Percentiles rank a stretch among this genome's conserved stretches.
phyloP scores from a whole-genome alignment of 805 yeast genomes.

The Yarrowia deformans region DNA sequence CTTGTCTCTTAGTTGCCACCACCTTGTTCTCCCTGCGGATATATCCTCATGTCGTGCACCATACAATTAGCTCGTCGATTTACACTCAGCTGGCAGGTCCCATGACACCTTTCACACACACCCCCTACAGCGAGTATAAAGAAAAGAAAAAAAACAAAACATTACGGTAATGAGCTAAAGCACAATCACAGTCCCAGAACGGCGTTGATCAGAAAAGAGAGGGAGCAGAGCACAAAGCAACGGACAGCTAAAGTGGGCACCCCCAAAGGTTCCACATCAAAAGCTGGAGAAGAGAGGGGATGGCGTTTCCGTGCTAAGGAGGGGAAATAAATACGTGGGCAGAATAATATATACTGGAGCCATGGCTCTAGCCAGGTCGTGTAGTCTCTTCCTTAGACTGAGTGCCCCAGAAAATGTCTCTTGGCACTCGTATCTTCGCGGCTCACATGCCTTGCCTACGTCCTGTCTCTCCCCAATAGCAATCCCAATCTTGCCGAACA shows the following conservation, averaged over 20 bases:
- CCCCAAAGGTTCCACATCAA: not conserved
- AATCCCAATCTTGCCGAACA: slow-evolving; percentile 37
- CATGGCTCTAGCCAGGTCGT: not conserved
- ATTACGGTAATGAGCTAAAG: not conserved
- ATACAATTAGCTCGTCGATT: slow-evolving; percentile 2
- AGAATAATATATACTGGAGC: not conserved
- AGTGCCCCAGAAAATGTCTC: not conserved
- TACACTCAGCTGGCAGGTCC: not conserved
- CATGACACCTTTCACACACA: slow-evolving; percentile 1
- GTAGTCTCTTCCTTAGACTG: not conserved
- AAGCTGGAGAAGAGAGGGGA: not conserved
- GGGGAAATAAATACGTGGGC: not conserved
- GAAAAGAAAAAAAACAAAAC: no score
- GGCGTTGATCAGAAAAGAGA: slow-evolving; percentile 25
- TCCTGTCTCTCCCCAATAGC: slow-evolving; percentile 8
- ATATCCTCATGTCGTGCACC: slow-evolving; percentile 8
- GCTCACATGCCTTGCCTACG: slow-evolving; percentile 23
- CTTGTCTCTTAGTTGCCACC: not conserved
- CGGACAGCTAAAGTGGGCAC: slow-evolving; percentile 2
- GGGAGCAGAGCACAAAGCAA: slow-evolving; percentile 6
- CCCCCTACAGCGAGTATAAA: not conserved
- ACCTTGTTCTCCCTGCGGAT: not conserved
- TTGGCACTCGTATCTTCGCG: slow-evolving; percentile 34
- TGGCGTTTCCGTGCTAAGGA: not conserved
- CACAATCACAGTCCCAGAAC: slow-evolving; percentile 9